These are phyloP conservation scores for Penicillium taxi DNA, from an alignment of 495 filamentous ascomycete species.

Conservation along the genomic window DNA sequence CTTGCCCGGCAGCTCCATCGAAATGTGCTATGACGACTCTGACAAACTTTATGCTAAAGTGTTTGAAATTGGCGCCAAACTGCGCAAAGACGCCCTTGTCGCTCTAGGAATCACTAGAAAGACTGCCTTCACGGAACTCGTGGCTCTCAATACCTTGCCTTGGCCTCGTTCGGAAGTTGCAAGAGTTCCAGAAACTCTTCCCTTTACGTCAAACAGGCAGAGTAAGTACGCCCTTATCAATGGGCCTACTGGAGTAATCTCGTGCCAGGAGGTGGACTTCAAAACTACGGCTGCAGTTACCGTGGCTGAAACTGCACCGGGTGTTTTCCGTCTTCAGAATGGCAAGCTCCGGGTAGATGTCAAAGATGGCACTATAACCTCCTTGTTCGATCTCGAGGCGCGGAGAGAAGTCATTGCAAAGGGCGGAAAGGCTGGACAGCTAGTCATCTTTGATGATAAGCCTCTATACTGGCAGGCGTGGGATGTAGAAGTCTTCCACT, in stretches of 20 bases:
- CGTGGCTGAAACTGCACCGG: constrained; percentile 57
- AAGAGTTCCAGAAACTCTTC: constrained; percentile 40
- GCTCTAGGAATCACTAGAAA: constrained; percentile 51
- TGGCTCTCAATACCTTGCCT: constrained; percentile 72
- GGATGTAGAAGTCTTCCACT: constrained; percentile 96
- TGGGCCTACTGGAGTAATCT: constrained; percentile 39
- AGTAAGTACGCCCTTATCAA: constrained; percentile 42
- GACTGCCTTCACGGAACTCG: constrained; percentile 23
- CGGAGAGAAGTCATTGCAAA: constrained; percentile 71
- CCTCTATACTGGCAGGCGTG: constrained; percentile 98
- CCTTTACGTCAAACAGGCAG: constrained; percentile 18
- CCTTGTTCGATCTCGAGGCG: constrained; percentile 62
- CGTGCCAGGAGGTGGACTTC: constrained; percentile 42
- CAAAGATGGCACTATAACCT: constrained; percentile 67
- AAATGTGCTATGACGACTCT: constrained; percentile 95
- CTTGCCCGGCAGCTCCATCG: constrained; percentile 87
- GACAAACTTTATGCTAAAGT: constrained; percentile 76
- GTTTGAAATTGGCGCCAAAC: constrained; percentile 64
- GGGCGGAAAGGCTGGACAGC: constrained; percentile 76
- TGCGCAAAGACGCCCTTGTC: constrained; percentile 62
- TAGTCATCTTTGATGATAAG: constrained; percentile 96
- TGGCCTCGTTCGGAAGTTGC: constrained; percentile 73
- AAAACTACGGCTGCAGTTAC: constrained; percentile 43
- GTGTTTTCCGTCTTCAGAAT: constrained; percentile 72
- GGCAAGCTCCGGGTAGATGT: constrained; percentile 63